Percentiles rank a stretch among this genome's conserved stretches.
These are phyloP conservation scores for Lomentospora prolificans DNA, from an alignment of 2,329 filamentous ascomycete species.

Conservation along the genomic window DNA sequence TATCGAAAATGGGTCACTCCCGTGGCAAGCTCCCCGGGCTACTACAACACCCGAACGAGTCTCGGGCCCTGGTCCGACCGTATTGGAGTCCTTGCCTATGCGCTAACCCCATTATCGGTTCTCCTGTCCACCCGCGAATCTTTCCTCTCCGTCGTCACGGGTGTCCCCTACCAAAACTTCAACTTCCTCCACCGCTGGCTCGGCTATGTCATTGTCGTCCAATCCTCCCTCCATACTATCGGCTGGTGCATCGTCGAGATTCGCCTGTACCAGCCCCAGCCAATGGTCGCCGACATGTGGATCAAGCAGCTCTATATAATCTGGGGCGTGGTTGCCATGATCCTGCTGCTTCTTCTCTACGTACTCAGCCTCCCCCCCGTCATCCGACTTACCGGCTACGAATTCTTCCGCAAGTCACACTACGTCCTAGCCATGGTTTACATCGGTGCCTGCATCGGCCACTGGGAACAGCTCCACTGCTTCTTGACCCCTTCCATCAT, in stretches of 20 bases:
- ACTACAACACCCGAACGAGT: slow-evolving; percentile 54
- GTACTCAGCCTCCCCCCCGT: slow-evolving; percentile 45
- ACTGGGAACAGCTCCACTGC: slow-evolving; percentile 59
- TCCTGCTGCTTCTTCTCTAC: slow-evolving; percentile 51
- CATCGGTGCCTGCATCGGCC: slow-evolving; percentile 65
- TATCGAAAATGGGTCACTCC: slow-evolving; percentile 65
- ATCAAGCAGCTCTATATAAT: slow-evolving; percentile 59
- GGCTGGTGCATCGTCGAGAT: slow-evolving; percentile 60
- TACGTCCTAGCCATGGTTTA: slow-evolving; percentile 66
- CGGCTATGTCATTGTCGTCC: slow-evolving; percentile 61
- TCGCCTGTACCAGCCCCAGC: slow-evolving; percentile 62
- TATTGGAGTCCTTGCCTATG: slow-evolving; percentile 61
- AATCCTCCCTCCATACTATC: slow-evolving; percentile 60
- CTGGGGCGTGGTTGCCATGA: slow-evolving; percentile 62
- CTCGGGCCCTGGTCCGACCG: slow-evolving; percentile 62
- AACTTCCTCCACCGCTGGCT: slow-evolving; percentile 71
- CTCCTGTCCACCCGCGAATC: slow-evolving; percentile 60
- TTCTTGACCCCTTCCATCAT: slow-evolving; percentile 58
- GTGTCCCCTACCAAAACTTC: slow-evolving; percentile 67
- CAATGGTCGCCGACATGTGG: slow-evolving; percentile 43
- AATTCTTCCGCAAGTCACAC: slow-evolving; percentile 67
- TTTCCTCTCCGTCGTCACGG: slow-evolving; percentile 58
- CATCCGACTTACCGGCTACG: slow-evolving; percentile 61
- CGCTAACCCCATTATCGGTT: slow-evolving; percentile 61
- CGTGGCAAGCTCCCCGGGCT: slow-evolving; percentile 41